Percentiles rank a stretch among this genome's conserved stretches.
Evolutionary conservation across 2,329 filamentous ascomycete genomes (phyloP).

Genomic region (Colletotrichum brevisporum): DNA sequence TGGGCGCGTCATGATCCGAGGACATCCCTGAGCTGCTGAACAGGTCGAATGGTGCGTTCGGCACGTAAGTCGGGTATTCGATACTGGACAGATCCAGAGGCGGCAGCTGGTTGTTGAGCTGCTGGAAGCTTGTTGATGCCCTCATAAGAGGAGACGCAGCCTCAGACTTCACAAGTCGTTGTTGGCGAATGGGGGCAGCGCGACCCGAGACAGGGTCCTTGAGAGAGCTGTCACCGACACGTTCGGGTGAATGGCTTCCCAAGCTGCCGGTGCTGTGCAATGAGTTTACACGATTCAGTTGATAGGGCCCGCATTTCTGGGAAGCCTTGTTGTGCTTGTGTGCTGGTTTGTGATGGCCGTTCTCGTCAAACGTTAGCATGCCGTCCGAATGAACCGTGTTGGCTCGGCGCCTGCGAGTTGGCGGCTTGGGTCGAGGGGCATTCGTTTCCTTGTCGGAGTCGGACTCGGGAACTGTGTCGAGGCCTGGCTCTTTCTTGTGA

Average conservation of each 20-base stretch:
- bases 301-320: constrained; percentile 74
- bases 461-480: constrained; percentile 76
- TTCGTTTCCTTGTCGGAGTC: constrained; percentile 67
- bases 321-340: constrained; percentile 73
- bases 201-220: constrained; percentile 53
- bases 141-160: constrained; percentile 71
- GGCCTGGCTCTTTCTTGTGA: constrained; percentile 71
- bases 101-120: constrained; percentile 66
- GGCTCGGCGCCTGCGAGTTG: constrained; percentile 67
- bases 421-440: constrained; percentile 56
- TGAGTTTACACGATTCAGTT: constrained; percentile 71
- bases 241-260: constrained; percentile 61
- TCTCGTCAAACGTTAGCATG: constrained; percentile 71
- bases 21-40: constrained; percentile 62
- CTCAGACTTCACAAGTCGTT: constrained; percentile 72
- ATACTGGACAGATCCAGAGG: constrained; percentile 72
- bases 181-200: constrained; percentile 57
- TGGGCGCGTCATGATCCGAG: constrained; percentile 68
- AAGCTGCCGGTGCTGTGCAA: constrained; percentile 67
- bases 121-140: constrained; percentile 62
- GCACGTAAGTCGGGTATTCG: constrained; percentile 64
- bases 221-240: constrained; percentile 56
- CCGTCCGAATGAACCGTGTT: constrained; percentile 75
- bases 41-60: constrained; percentile 64
- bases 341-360: constrained; percentile 74